Evolutionary conservation across 176 grass and related monocot species (phyloP).

Genomic region (Eragrostis nindensis): DNA sequence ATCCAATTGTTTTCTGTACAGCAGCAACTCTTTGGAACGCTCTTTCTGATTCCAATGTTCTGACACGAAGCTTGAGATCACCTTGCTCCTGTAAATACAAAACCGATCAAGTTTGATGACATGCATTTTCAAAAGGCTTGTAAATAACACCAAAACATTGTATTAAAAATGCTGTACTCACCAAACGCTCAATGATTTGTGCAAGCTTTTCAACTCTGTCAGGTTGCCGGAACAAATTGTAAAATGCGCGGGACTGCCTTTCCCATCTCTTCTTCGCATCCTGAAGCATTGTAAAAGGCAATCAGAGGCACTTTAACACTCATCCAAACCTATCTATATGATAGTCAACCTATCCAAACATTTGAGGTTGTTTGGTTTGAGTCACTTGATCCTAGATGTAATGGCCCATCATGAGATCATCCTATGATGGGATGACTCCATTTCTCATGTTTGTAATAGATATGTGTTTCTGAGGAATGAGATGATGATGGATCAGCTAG

Average conservation of each 20-base stretch:
- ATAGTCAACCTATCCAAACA: no score
- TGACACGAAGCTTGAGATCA: constrained; percentile 95
- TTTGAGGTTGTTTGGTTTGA: no score
- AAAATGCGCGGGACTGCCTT: constrained; percentile 91
- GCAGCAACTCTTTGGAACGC: constrained; percentile 92
- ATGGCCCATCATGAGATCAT: no score
- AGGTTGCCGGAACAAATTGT: constrained; percentile 94
- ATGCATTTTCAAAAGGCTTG: neutral
- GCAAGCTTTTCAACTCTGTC: constrained; percentile 98
- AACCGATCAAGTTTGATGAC: constrained; percentile 5
- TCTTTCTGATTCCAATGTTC: constrained; percentile 96
- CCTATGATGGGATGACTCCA: no score
- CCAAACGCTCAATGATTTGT: constrained; percentile 85
- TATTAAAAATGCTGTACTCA: constrained; percentile 32
- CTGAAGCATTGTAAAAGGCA: constrained; percentile 45
- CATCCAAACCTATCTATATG: no score
- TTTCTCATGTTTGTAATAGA: no score
- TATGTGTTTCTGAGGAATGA: neutral
- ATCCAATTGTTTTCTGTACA: constrained; percentile 94
- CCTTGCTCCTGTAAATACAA: constrained; percentile 78
- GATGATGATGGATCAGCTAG: no score
- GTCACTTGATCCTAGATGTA: no score
- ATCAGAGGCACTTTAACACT: constrained; percentile 16
- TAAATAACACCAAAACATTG: constrained; percentile 33
- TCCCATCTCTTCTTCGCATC: constrained; percentile 97